Base-by-base conservation (phyloP, 169 alveolate genomes). In the Cryptosporidium ubiquitum region DNA sequence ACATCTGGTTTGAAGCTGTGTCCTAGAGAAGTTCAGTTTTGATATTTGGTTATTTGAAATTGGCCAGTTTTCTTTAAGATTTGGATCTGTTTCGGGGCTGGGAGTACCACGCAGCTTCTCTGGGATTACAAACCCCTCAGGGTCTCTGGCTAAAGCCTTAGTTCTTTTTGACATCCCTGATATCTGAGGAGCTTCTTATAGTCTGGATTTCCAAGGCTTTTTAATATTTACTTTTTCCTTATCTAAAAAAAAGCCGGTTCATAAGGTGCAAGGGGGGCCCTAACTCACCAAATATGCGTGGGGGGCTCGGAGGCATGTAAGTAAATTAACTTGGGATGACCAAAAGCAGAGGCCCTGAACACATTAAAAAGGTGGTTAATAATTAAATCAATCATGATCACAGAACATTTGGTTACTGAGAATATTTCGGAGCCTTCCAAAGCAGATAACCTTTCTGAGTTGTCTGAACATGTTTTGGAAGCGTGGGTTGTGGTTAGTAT, bases 61-160 rank as follows among this genome's bases (percentile, higher is more conserved):
- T 61, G 75, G 42, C 85, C 85, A 73, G 40, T 58, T 74, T 35
- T 74, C 68, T 35, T 74, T 61, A 6, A 18, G 42, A 33, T 33
- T 44, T 61, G 60, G 47, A 18, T 61, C 75, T 44, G 14, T 42
- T 18, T 42, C 40, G 12, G 29, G 49, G 12, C 40, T 79, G 2
- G 68, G 47, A 23, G 74, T 31, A 40, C 64, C 26, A 31, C 61
- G 51, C 49, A 79, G 61, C 66, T 60, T 61, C 31, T 64, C 89
- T 14, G 89, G 89, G 39, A 79, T 79, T 58, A 35, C 79, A 39
- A 79, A 79, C 20, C 89, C 89, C 20, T 79, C 89, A 16, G 68
- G 49, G 51, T 79, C 89, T 52, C 55, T 58, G 16, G 47, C 42
- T 18, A 42, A 79, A 26, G 89, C 58, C 52, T 64, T 79, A n/a